phyloP scores from a whole-genome alignment of 148 eudicot genomes.

The Rhododendron vialii region DNA sequence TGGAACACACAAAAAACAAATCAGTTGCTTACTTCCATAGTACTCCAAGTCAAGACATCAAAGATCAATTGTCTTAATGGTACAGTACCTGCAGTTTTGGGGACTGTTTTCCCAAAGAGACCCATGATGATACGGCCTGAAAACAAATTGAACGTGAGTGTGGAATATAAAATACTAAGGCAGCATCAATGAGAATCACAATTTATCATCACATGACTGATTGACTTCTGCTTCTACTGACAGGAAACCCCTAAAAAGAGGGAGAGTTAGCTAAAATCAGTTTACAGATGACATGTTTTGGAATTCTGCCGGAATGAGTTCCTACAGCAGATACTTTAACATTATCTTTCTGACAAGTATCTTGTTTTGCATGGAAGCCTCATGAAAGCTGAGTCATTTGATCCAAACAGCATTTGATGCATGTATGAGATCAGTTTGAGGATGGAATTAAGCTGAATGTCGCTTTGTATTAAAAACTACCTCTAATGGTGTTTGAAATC shows the following conservation, averaged over 20 bases:
- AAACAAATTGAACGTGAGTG: constrained; percentile 10
- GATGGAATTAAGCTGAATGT: not conserved
- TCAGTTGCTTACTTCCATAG: not conserved
- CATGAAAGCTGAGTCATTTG: not conserved
- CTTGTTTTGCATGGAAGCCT: not conserved
- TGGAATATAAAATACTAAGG: not conserved
- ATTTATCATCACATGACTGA: not conserved
- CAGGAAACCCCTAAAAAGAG: not conserved
- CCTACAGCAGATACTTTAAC: not conserved
- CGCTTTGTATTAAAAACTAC: not conserved
- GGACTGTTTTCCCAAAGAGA: constrained; percentile 83
- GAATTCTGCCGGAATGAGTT: not conserved
- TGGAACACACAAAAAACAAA: constrained; percentile 10
- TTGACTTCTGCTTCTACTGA: not conserved
- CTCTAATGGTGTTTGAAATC: not conserved
- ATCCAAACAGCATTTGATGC: not conserved
- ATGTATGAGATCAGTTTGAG: not conserved
- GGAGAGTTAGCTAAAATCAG: not conserved
- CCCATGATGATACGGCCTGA: constrained; percentile 92
- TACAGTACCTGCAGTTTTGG: constrained; percentile 73
- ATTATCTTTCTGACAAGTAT: not conserved
- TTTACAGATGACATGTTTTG: not conserved
- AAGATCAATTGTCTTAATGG: not conserved
- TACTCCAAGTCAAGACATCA: not conserved
- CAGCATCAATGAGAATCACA: not conserved